Percentiles rank a stretch among this genome's conserved stretches.
These are phyloP conservation scores for Colletotrichum sp. DNA, from an alignment of 2,329 filamentous ascomycete species.

Conservation along the genomic window DNA sequence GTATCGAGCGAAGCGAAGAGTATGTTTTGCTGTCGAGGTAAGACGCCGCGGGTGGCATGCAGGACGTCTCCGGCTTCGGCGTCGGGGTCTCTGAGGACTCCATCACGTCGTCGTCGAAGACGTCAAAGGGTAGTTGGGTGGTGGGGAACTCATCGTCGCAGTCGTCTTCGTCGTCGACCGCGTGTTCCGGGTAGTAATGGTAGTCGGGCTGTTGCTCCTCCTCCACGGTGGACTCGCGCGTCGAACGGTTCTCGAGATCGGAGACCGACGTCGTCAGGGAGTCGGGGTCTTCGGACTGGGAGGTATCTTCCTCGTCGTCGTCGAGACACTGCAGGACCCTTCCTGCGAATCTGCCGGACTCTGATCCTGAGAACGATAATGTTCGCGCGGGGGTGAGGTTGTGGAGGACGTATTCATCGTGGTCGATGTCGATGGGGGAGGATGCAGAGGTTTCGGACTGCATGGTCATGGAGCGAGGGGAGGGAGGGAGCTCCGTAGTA, in stretches of 20 bases:
- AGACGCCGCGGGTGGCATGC: slow-evolving; percentile 19
- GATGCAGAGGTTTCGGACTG: slow-evolving; percentile 48
- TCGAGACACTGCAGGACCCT: slow-evolving; percentile 23
- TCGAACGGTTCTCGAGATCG: slow-evolving; percentile 46
- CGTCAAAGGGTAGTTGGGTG: slow-evolving; percentile 43
- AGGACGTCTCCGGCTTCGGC: slow-evolving; percentile 40
- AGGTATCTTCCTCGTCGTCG: slow-evolving; percentile 43
- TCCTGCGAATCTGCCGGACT: slow-evolving; percentile 44
- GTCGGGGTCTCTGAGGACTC: slow-evolving; percentile 49
- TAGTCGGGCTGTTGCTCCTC: slow-evolving; percentile 29
- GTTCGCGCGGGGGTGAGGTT: slow-evolving; percentile 49
- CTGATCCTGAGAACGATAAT: slow-evolving; percentile 58
- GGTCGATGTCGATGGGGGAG: slow-evolving; percentile 38
- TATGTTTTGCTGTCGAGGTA: slow-evolving; percentile 42
- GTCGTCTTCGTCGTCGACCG: slow-evolving; percentile 29
- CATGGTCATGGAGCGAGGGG: slow-evolving; percentile 57
- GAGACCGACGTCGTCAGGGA: slow-evolving; percentile 50
- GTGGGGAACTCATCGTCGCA: slow-evolving; percentile 37
- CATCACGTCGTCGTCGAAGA: slow-evolving; percentile 34
- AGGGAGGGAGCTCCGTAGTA: slow-evolving; percentile 42
- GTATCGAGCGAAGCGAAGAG: slow-evolving; percentile 34
- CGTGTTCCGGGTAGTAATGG: slow-evolving; percentile 28
- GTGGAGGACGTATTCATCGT: slow-evolving; percentile 34
- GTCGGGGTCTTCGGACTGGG: slow-evolving; percentile 50
- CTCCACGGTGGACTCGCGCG: slow-evolving; percentile 31